A percentile compares a stretch with the other conserved stretches of the same genome.
These are phyloP conservation scores for Solanum ossicruentum DNA, from an alignment of 257 asterid genomes.

Conservation along the genomic window DNA sequence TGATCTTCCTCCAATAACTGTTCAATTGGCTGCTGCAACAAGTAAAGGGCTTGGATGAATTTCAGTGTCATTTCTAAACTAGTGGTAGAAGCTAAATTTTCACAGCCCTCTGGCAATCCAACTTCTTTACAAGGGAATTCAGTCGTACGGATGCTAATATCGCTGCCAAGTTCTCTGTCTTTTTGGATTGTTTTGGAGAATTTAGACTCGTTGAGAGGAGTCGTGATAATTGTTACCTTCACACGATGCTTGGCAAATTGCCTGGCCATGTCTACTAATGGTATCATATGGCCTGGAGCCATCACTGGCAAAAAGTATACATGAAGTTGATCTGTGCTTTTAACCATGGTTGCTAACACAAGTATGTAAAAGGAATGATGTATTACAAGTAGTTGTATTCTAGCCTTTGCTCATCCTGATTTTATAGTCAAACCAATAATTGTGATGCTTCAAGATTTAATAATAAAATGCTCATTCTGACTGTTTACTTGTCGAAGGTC, in stretches of 20 bases:
- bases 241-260: background rate
- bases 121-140: background rate
- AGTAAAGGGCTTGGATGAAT: slow-evolving; percentile 8
- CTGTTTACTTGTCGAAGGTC: background rate
- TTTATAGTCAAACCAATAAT: background rate
- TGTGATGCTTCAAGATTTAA: background rate
- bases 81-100: background rate
- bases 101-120: slow-evolving; percentile 4
- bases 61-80: background rate
- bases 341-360: background rate
- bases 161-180: background rate
- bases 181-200: background rate
- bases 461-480: background rate
- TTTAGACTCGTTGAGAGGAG: background rate
- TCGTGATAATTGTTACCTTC: background rate
- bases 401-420: background rate
- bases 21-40: slow-evolving; percentile 11
- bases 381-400: background rate
- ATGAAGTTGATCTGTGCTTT: background rate
- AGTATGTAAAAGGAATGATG: background rate
- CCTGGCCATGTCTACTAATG: background rate
- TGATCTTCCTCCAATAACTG: slow-evolving; percentile 3
- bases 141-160: background rate
- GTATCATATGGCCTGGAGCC: slow-evolving; percentile 3
- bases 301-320: background rate